Percentiles rank a stretch among this genome's conserved stretches.
phyloP scores from a whole-genome alignment of 805 yeast genomes.

The Yamadazyma laniorum region DNA sequence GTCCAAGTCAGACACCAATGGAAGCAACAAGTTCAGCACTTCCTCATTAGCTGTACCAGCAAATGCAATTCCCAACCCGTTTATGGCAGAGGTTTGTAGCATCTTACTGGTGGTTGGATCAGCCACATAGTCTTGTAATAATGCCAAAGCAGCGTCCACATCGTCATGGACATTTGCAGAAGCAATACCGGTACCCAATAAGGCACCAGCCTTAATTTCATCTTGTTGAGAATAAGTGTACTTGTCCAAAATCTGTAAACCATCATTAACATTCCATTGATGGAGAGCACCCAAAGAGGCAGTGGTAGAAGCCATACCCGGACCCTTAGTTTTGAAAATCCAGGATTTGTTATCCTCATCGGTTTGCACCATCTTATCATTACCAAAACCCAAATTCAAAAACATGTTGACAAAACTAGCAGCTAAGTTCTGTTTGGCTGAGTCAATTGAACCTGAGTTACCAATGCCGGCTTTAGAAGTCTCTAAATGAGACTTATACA shows the following conservation, averaged over 20 bases:
- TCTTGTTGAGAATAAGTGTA: slow-evolving; percentile 82
- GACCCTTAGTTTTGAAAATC: slow-evolving; percentile 89
- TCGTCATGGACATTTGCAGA: slow-evolving; percentile 95
- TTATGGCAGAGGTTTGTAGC: slow-evolving; percentile 76
- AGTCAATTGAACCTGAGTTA: slow-evolving; percentile 60
- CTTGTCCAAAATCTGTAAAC: slow-evolving; percentile 85
- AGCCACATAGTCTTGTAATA: slow-evolving; percentile 78
- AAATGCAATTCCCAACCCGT: slow-evolving; percentile 91
- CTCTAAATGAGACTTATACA: slow-evolving; percentile 88
- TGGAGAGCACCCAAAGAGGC: slow-evolving; percentile 88
- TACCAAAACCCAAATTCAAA: slow-evolving; percentile 86
- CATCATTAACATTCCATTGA: slow-evolving; percentile 89
- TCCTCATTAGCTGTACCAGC: slow-evolving; percentile 92
- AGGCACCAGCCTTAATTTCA: slow-evolving; percentile 93
- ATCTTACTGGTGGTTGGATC: slow-evolving; percentile 50
- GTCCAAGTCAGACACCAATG: slow-evolving; percentile 76
- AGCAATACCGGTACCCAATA: slow-evolving; percentile 90
- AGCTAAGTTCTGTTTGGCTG: slow-evolving; percentile 94
- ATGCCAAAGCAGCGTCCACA: slow-evolving; percentile 84
- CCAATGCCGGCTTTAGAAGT: slow-evolving; percentile 58
- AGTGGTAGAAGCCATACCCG: slow-evolving; percentile 87
- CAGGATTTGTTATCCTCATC: slow-evolving; percentile 72
- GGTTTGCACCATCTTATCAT: slow-evolving; percentile 74
- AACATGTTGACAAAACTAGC: slow-evolving; percentile 92
- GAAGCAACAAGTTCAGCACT: slow-evolving; percentile 70